Conservation (phyloP, 345 rosid species). For the Angophora floribunda region DNA sequence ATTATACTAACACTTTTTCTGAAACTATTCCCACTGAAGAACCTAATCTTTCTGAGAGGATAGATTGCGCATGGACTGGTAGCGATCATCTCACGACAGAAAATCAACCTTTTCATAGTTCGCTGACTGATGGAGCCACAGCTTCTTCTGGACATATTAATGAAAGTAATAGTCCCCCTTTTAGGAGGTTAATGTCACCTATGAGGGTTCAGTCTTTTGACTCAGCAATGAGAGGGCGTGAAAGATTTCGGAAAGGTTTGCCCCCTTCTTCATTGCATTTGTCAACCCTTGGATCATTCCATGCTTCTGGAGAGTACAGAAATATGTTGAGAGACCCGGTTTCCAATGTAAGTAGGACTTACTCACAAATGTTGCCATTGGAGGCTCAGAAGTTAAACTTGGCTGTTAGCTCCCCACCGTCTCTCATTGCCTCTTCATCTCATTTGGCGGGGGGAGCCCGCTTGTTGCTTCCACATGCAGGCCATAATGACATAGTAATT, state of each 20-base stretch:
- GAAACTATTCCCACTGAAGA: slow-evolving; percentile 25
- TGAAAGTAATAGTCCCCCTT: slow-evolving; percentile 19
- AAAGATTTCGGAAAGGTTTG: slow-evolving; percentile 46
- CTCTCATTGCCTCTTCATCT: slow-evolving; percentile 53
- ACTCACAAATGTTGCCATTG: slow-evolving; percentile 48
- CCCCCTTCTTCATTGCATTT: slow-evolving; percentile 57
- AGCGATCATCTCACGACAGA: slow-evolving; percentile 30
- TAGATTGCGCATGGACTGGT: slow-evolving; percentile 99
- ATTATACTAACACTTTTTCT: slow-evolving; percentile 1
- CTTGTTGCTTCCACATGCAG: slow-evolving; percentile 55
- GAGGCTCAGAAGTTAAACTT: slow-evolving; percentile 64
- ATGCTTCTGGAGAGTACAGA: slow-evolving; percentile 81
- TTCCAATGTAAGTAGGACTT: slow-evolving; percentile 43
- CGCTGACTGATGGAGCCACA: slow-evolving; percentile 26
- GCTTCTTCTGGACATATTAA: slow-evolving; percentile 10
- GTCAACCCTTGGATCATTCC: slow-evolving; percentile 61
- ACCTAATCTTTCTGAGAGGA: slow-evolving; percentile 74
- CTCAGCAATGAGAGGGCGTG: slow-evolving; percentile 65
- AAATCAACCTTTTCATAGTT: slow-evolving; percentile 13
- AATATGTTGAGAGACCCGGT: slow-evolving; percentile 80
- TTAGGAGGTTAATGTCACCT: slow-evolving; percentile 43
- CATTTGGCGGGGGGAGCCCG: slow-evolving; percentile 70
- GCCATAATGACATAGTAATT: slow-evolving; percentile 46
- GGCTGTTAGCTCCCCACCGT: slow-evolving; percentile 32
- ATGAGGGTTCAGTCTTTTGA: slow-evolving; percentile 77